These are phyloP conservation scores for Lichina pygmaea DNA, from an alignment of 495 filamentous ascomycete genomes.

Conservation along the genomic window DNA sequence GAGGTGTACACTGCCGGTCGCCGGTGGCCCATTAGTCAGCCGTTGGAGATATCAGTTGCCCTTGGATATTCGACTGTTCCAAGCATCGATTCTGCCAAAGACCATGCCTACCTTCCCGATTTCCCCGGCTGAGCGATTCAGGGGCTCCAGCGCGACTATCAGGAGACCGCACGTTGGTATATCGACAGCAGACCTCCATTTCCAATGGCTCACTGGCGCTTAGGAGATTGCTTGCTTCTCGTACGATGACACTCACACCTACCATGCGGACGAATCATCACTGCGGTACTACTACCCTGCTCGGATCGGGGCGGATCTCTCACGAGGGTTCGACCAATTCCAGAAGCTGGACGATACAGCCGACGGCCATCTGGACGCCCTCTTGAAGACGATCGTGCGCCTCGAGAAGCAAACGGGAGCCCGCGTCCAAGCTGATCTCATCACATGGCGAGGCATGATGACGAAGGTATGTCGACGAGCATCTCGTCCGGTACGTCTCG, in stretches of 20 bases:
- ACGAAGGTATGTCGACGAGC: slow-evolving; percentile 38
- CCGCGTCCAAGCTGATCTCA: slow-evolving; percentile 45
- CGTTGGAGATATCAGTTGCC: too few relatives aligned
- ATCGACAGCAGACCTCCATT: neutral
- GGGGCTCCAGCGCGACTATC: slow-evolving; percentile 30
- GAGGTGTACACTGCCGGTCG: too few relatives aligned
- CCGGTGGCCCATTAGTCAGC: too few relatives aligned
- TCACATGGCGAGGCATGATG: slow-evolving; percentile 98
- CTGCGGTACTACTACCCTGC: slow-evolving; percentile 76
- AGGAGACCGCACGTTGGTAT: slow-evolving; percentile 34
- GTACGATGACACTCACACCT: slow-evolving; percentile 58
- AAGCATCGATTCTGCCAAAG: too few relatives aligned
- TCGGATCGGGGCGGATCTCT: slow-evolving; percentile 39
- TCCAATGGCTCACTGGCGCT: too few relatives aligned
- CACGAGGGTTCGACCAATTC: slow-evolving; percentile 57
- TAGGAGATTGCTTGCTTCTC: slow-evolving; percentile 82
- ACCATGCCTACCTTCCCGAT: neutral
- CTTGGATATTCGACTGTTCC: too few relatives aligned
- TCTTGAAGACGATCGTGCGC: slow-evolving; percentile 48
- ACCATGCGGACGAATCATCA: slow-evolving; percentile 47
- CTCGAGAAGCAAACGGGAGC: slow-evolving; percentile 39
- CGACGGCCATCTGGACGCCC: slow-evolving; percentile 71
- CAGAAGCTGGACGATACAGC: slow-evolving; percentile 50
- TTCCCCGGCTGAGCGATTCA: slow-evolving; percentile 27
- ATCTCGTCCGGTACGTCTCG: neutral